Base-by-base conservation (phyloP, 331 rosid species). In the Quercus lobata region DNA sequence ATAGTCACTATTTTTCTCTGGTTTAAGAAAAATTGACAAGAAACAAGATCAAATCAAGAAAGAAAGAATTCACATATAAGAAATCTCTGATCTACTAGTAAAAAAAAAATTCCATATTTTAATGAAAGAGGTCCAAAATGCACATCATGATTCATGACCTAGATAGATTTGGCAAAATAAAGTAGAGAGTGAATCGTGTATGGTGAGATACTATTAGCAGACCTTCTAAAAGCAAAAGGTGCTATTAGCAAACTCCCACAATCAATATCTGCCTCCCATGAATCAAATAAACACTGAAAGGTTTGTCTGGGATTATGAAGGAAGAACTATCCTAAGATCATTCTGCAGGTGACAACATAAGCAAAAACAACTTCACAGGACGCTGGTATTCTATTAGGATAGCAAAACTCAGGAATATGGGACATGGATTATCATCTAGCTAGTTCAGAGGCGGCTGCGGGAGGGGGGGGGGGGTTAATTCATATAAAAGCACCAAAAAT, bases 261-360 rank as follows among this genome's bases (percentile, higher is more conserved):
- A 29, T 57, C 52, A 60, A 76, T 75, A 29, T 85, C 72, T 74
- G 87, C 89, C 83, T 79, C 91, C 84, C 81, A 77, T 84, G 89
- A 84, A 89, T 81, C 87, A 86, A 81, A 74, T 79, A 76, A 81
- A 76, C 52, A 81, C 77, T 66, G 6, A 37, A 5, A 12, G 24
- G 70, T 80, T 73, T 46, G 81, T 41, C 84, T 76, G 85, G 81
- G 86, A 90, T 84, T 88, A 86, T 78, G 82, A 68, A 73, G 87
- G 82, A 78, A 79, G 44, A 68, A 29, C 37, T 1, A 68, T 52
- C 44, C 30, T 57, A 35, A 46, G 54, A 79, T 52, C 66, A 15
- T 17, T 5, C n/a, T 6, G 10, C 30, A 6, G 5, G 7, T 1
- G 49, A 12, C 8, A 49, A 15, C 12, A 61, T 9, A 52, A 57